Conservation (phyloP, 495 filamentous ascomycete species). For the Lasiosphaeriaceae sp. region DNA sequence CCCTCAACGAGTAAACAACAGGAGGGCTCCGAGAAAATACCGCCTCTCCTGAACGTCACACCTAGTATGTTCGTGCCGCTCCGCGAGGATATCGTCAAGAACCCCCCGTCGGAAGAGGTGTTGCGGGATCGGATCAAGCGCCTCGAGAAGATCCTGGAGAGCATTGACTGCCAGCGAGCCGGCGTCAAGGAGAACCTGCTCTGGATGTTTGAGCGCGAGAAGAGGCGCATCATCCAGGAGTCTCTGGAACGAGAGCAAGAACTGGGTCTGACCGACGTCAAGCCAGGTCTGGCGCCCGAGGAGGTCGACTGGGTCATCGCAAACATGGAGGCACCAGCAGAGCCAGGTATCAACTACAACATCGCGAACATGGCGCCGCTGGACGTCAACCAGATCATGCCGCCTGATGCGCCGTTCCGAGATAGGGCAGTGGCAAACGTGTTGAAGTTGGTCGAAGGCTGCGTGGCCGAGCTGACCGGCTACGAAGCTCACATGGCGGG, state of each 20-base stretch:
- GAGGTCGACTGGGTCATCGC: conserved; percentile 25
- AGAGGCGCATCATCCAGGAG: conserved; percentile 40
- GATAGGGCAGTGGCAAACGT: conserved; percentile 21
- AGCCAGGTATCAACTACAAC: conserved; percentile 21
- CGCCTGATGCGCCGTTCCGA: conserved; percentile 11
- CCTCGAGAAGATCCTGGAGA: conserved; percentile 32
- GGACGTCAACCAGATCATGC: neutral
- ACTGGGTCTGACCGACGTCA: conserved; percentile 37
- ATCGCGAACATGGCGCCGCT: conserved; percentile 4
- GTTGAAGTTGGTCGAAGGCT: conserved; percentile 17
- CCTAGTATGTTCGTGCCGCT: conserved; percentile 45
- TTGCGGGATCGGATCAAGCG: conserved; percentile 29
- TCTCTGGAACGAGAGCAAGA: conserved; percentile 56
- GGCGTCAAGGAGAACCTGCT: conserved; percentile 41
- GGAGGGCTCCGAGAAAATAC: conserved; percentile 27
- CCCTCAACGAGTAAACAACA: conserved; percentile 53
- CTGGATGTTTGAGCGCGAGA: conserved; percentile 37
- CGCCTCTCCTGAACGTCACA: conserved; percentile 26
- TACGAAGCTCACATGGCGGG: conserved; percentile 17
- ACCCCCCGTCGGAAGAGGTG: conserved; percentile 5
- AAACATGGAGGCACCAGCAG: conserved; percentile 26
- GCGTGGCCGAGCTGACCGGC: conserved; percentile 12
- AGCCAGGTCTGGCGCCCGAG: conserved; percentile 6
- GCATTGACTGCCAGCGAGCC: conserved; percentile 38
- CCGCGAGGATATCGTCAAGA: conserved; percentile 27